Conservation (phyloP, 2,329 filamentous ascomycete genomes). For the Exophiala sp. region DNA sequence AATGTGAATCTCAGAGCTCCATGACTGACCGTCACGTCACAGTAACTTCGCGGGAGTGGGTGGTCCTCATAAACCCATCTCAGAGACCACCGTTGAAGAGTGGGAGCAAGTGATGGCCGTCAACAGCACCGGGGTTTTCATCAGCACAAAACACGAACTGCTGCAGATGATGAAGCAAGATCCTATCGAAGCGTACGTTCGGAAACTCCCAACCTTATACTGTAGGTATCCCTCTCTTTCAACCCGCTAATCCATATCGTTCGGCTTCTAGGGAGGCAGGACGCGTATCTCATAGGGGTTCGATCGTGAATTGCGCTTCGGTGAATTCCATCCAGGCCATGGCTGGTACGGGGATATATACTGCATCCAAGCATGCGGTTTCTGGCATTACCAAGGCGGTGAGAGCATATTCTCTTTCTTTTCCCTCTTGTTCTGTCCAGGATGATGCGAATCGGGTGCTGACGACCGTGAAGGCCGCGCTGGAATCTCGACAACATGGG, state of each 20-base stretch:
- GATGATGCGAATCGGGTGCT: too few relatives aligned
- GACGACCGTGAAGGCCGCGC: slow-evolving; percentile 11
- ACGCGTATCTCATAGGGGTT: slow-evolving; percentile 17
- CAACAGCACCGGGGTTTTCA: slow-evolving; percentile 97
- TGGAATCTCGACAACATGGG: slow-evolving; percentile 16
- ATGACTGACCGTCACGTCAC: not conserved
- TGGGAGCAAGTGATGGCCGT: slow-evolving; percentile 90
- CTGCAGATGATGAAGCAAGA: slow-evolving; percentile 25
- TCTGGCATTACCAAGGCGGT: slow-evolving; percentile 23
- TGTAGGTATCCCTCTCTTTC: not conserved
- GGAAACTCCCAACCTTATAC: not conserved
- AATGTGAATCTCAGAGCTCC: too few relatives aligned
- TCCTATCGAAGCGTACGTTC: slow-evolving; percentile 14
- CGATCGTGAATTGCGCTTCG: slow-evolving; percentile 42
- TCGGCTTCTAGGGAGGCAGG: slow-evolving; percentile 14
- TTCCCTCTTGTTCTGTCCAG: not conserved
- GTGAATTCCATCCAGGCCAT: slow-evolving; percentile 25
- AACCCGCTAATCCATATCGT: too few relatives aligned
- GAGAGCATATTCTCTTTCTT: not conserved
- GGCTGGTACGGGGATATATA: slow-evolving; percentile 19
- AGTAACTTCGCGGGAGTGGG: slow-evolving; percentile 80
- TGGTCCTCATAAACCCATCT: slow-evolving; percentile 10
- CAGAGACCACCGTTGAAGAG: slow-evolving; percentile 57
- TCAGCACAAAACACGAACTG: slow-evolving; percentile 83
- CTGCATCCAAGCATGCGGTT: slow-evolving; percentile 24